Percentiles rank a stretch among this genome's conserved stretches.
Evolutionary conservation across 2,329 filamentous ascomycete species (phyloP).

Genomic region (Neonectria sp.): DNA sequence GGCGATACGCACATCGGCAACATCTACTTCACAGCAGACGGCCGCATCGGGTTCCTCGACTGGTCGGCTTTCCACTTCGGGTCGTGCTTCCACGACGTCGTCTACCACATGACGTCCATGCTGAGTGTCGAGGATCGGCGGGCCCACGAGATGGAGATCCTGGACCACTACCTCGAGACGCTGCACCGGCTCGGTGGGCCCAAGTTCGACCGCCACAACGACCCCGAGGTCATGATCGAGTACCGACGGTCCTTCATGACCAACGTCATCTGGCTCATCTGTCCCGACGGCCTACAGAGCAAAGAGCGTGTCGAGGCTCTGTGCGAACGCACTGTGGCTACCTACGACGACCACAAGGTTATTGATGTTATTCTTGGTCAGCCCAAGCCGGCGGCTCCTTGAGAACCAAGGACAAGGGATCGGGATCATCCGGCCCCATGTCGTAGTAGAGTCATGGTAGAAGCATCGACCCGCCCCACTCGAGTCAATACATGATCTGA

Average conservation of each 20-base stretch:
- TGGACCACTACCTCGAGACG: constrained; percentile 40
- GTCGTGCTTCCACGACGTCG: constrained; percentile 60
- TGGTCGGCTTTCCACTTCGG: constrained; percentile 59
- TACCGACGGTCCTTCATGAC: constrained; percentile 49
- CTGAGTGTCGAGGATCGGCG: constrained; percentile 57
- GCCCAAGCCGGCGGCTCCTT: constrained; percentile 10
- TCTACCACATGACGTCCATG: constrained; percentile 57
- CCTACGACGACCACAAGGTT: constrained; percentile 56
- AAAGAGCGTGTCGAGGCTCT: constrained; percentile 53
- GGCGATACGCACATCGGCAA: constrained; percentile 62
- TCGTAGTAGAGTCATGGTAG: background rate
- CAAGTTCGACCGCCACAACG: constrained; percentile 35
- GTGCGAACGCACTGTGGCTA: constrained; percentile 53
- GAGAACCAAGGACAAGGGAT: background rate
- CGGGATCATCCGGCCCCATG: background rate
- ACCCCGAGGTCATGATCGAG: constrained; percentile 42
- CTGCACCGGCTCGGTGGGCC: constrained; percentile 34
- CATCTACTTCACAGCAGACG: constrained; percentile 56
- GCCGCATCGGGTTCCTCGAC: constrained; percentile 57
- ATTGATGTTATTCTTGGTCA: constrained; percentile 49
- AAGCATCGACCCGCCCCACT: too few species aligned
- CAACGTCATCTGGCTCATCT: constrained; percentile 44
- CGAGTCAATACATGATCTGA: background rate
- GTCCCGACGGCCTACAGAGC: constrained; percentile 47
- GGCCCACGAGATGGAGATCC: constrained; percentile 54